These are phyloP conservation scores for Penicillium coffeae DNA, from an alignment of 495 filamentous ascomycete genomes.

Conservation along the genomic window DNA sequence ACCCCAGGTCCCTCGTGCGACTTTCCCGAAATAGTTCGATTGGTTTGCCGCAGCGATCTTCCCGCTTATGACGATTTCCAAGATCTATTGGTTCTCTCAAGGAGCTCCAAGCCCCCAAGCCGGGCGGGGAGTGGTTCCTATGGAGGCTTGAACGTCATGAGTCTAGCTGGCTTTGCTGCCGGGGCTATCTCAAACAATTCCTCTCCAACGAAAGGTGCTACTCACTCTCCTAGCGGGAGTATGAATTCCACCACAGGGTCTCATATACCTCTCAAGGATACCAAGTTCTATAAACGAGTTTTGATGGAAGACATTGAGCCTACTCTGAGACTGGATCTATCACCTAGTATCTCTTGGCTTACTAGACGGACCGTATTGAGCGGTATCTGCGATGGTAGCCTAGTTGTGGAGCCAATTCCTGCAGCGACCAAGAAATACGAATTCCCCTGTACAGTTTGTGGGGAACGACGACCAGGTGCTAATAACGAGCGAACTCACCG, in stretches of 20 bases:
- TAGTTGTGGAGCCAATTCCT: constrained; percentile 85
- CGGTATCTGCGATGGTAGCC: constrained; percentile 77
- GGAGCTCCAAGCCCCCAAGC: constrained; percentile 54
- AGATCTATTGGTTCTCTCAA: constrained; percentile 66
- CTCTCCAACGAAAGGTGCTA: constrained; percentile 37
- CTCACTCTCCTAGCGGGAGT: constrained; percentile 39
- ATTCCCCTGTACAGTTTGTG: constrained; percentile 83
- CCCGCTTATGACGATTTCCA: constrained; percentile 80
- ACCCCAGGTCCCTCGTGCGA: constrained; percentile 77
- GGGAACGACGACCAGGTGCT: constrained; percentile 68
- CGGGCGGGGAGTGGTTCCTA: constrained; percentile 68
- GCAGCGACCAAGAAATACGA: constrained; percentile 53
- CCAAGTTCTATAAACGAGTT: constrained; percentile 86
- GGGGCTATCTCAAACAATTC: constrained; percentile 44
- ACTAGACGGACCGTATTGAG: constrained; percentile 77
- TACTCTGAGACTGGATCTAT: constrained; percentile 79
- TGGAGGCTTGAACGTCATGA: constrained; percentile 57
- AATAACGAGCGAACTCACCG: constrained; percentile 75
- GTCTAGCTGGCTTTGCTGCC: constrained; percentile 50
- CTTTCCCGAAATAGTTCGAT: constrained; percentile 75
- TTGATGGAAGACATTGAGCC: constrained; percentile 91
- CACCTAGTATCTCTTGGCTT: constrained; percentile 90
- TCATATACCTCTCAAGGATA: constrained; percentile 70
- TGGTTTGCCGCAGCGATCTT: constrained; percentile 79
- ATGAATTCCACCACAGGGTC: constrained; percentile 33